Evolutionary conservation across 2,329 filamentous ascomycete species (phyloP), one percentile per base, ranked within the genome.

Genomic region (Thelonectria olida): DNA sequence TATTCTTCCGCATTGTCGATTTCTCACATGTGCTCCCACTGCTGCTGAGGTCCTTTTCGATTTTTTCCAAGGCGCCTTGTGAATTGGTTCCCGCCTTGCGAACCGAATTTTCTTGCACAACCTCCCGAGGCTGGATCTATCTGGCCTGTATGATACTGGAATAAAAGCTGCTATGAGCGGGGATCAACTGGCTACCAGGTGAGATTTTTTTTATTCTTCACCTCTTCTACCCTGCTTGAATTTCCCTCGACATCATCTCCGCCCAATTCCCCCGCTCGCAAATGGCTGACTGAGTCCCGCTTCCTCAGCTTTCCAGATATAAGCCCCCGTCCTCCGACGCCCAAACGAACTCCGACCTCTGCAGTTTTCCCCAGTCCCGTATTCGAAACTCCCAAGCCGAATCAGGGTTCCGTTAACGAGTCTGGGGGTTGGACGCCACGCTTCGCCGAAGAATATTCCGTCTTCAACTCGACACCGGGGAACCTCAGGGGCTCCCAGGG

Each of bases 401-500:
- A 75, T 67, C 79, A 80, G 64, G 78, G 78, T 61, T 79, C 77
- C 58, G 81, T 83, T 66, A 76, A 84, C 75, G 81, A 85, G 63
- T 74, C 81, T 53, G 78, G 80, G 66, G 81, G 81, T 67, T 86
- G 84, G 82, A 89, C 86, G 44, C 86, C 87, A 73, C 82, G 81
- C 59, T 89, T 88, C 78, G 85, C 86, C 65, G 85, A 89, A 72
- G 86, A 89, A 66, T 89, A 87, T 70, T 88, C 86, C 64, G 85
- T 89, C 70, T 89, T 89, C 79, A 87, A 88, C 76, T 79, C 82
- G n/a, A 88, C 86, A 8, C 87, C 87, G 15, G 86, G 85, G 48
- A 86, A 87, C 71, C 78, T 88, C 55, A 80, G 79, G 68, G 82
- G 79, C 54, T 74, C 78, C 42, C 78, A 80, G 58, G 79, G 73